A percentile compares a stretch with the other conserved stretches of the same genome.
phyloP scores from a whole-genome alignment of 176 grass and related monocot species.

The Lolium rigidum region DNA sequence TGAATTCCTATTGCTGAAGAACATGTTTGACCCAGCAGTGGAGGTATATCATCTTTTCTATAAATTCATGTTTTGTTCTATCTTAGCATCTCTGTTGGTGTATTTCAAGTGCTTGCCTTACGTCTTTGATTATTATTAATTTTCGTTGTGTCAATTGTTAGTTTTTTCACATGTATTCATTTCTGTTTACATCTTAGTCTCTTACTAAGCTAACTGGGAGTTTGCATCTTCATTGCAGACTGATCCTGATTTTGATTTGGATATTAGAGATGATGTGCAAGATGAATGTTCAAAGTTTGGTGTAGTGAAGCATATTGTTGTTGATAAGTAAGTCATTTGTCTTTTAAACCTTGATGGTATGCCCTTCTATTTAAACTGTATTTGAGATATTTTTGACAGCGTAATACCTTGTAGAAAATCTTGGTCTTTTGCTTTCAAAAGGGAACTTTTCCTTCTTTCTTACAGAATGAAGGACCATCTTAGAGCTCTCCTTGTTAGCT shows the following conservation, averaged over 20 bases:
- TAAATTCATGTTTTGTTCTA: slow-evolving; percentile 21
- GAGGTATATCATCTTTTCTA: slow-evolving; percentile 60
- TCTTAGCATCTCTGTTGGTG: neutral
- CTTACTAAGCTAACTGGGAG: slow-evolving; percentile 6
- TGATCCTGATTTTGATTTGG: slow-evolving; percentile 89
- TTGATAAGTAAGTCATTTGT: slow-evolving; percentile 69
- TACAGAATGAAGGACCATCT: no score
- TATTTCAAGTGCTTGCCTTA: neutral
- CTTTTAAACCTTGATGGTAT: neutral
- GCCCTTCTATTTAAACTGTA: neutral
- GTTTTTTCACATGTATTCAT: neutral
- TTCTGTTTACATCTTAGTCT: neutral
- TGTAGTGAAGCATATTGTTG: slow-evolving; percentile 74
- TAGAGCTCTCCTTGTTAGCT: no score
- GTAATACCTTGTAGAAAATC: no score
- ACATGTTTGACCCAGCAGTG: slow-evolving; percentile 89
- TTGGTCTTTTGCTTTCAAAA: no score
- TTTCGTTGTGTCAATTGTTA: neutral
- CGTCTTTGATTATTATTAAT: slow-evolving; percentile 10
- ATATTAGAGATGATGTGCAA: slow-evolving; percentile 87
- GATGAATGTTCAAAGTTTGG: slow-evolving; percentile 90
- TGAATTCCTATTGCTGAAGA: slow-evolving; percentile 88
- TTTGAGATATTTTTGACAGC: no score
- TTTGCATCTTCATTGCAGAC: slow-evolving; percentile 53
- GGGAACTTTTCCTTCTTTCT: no score